Evolutionary conservation across 1,284 basidiomycete species (phyloP).

Genomic region (Naganishia liquefaciens): DNA sequence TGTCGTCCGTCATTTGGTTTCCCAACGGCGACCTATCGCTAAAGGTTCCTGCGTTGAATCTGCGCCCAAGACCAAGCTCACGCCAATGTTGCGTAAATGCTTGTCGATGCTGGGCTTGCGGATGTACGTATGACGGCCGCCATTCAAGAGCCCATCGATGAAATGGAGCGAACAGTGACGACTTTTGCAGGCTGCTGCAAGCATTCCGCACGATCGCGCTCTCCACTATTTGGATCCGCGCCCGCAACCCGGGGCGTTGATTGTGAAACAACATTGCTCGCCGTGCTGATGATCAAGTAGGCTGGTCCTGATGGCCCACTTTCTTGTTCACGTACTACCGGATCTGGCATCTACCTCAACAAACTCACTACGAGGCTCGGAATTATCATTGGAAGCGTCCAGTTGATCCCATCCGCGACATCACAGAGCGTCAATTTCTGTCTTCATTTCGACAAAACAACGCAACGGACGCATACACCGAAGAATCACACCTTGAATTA

Average conservation of each 20-base stretch:
- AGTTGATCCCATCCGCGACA: too few species aligned
- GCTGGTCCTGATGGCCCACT: neutral
- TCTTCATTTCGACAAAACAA: too few species aligned
- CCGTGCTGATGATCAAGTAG: neutral
- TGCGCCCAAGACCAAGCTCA: neutral
- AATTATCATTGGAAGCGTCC: too few species aligned
- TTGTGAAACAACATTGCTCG: constrained; percentile 3
- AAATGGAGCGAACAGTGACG: neutral
- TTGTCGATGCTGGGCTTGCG: neutral
- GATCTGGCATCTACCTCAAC: too few species aligned
- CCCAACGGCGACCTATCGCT: neutral
- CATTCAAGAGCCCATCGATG: neutral
- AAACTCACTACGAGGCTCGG: too few species aligned
- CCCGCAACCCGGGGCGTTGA: too few species aligned
- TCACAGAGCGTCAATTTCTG: too few species aligned
- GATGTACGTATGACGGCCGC: neutral
- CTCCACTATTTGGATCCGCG: neutral
- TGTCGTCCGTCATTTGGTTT: constrained; percentile 6
- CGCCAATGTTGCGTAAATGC: neutral
- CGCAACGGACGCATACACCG: too few species aligned
- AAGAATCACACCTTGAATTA: too few species aligned
- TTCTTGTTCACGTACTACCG: neutral
- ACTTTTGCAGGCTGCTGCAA: neutral
- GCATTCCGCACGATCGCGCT: neutral
- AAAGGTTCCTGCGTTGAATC: neutral